A percentile compares a stretch with the other conserved stretches of the same genome.
phyloP scores from a whole-genome alignment of 2,329 filamentous ascomycete genomes.

The Alternaria ventricosa region DNA sequence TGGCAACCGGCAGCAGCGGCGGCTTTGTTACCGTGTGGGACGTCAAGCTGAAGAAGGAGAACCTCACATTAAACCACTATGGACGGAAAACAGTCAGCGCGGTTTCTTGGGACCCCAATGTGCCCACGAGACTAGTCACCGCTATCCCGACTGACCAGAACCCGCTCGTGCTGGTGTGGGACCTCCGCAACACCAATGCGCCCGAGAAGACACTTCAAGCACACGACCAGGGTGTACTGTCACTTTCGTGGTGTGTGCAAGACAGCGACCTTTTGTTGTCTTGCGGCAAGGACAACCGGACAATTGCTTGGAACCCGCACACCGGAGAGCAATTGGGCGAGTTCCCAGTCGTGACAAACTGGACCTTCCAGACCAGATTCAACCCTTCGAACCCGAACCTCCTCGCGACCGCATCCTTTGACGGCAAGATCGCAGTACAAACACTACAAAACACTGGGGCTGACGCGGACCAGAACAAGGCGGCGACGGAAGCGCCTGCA shows the following conservation, averaged over 20 bases:
- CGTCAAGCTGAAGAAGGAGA: slow-evolving; percentile 96
- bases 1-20: slow-evolving; percentile 90
- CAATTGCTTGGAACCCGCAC: slow-evolving; percentile 94
- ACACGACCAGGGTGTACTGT: slow-evolving; percentile 94
- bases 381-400: slow-evolving; percentile 92
- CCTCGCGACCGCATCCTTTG: slow-evolving; percentile 94
- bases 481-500: slow-evolving; percentile 70
- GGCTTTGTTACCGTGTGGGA: slow-evolving; percentile 99
- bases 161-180: slow-evolving; percentile 90
- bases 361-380: slow-evolving; percentile 96
- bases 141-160: slow-evolving; percentile 88
- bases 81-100: slow-evolving; percentile 93
- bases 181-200: slow-evolving; percentile 93
- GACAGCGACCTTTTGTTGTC: slow-evolving; percentile 89
- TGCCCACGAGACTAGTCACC: slow-evolving; percentile 89
- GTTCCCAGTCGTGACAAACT: slow-evolving; percentile 97
- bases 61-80: slow-evolving; percentile 85
- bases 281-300: slow-evolving; percentile 95
- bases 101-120: slow-evolving; percentile 96
- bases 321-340: slow-evolving; percentile 88
- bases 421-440: slow-evolving; percentile 93
- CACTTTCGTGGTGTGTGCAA: slow-evolving; percentile 92
- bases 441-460: slow-evolving; percentile 93
- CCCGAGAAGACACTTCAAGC: slow-evolving; percentile 86
- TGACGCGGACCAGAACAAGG: slow-evolving; percentile 67